A percentile compares a stretch with the other conserved stretches of the same genome.
Evolutionary conservation across 2,329 filamentous ascomycete genomes (phyloP).

Genomic region (Fusarium graminum): DNA sequence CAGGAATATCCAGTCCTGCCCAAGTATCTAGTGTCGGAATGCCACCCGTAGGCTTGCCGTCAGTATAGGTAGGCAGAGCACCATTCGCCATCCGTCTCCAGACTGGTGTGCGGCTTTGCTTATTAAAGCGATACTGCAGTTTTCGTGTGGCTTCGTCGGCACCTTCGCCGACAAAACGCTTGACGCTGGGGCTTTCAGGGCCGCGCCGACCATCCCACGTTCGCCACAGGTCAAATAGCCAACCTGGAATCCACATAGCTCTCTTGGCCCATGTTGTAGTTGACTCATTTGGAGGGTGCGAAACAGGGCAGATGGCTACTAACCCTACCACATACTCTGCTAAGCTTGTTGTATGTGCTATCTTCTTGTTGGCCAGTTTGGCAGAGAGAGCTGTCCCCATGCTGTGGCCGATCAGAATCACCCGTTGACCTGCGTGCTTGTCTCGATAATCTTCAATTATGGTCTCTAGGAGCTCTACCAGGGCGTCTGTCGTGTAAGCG

Average conservation of each 20-base stretch:
- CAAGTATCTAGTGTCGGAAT: constrained; percentile 79
- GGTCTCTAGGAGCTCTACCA: constrained; percentile 79
- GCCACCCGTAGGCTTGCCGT: constrained; percentile 69
- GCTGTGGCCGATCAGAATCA: constrained; percentile 89
- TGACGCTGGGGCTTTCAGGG: constrained; percentile 80
- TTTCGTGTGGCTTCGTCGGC: constrained; percentile 75
- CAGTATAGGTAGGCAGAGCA: constrained; percentile 70
- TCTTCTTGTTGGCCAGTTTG: constrained; percentile 68
- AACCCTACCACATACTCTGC: constrained; percentile 78
- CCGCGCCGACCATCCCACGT: constrained; percentile 85
- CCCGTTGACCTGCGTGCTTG: constrained; percentile 72
- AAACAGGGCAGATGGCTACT: constrained; percentile 83
- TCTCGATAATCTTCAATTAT: constrained; percentile 82
- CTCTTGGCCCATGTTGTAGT: constrained; percentile 60
- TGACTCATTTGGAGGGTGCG: constrained; percentile 70
- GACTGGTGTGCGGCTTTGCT: constrained; percentile 83
- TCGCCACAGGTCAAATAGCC: constrained; percentile 82
- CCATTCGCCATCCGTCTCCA: constrained; percentile 87
- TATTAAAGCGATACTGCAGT: constrained; percentile 81
- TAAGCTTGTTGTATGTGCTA: constrained; percentile 64
- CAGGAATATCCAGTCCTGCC: constrained; percentile 77
- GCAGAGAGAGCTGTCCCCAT: constrained; percentile 87
- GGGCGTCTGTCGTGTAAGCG: constrained; percentile 82
- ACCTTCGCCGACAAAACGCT: constrained; percentile 77
- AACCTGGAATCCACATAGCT: constrained; percentile 76